Evolutionary conservation across 345 rosid species (phyloP).

Genomic region (Acer negundo): DNA sequence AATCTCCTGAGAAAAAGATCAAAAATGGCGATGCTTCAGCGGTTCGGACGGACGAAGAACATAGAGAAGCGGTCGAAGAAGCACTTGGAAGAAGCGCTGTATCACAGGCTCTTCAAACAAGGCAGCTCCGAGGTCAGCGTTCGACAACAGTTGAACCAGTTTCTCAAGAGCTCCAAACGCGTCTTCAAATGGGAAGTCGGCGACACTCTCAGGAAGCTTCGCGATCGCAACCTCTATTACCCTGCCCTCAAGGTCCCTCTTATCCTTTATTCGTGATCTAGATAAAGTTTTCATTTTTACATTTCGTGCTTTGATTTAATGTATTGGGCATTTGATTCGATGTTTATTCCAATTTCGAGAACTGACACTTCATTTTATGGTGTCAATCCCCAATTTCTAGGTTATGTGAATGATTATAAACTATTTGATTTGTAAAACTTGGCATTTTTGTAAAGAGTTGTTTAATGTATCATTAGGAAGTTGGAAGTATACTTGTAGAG

Average conservation of each 20-base stretch:
- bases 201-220: slow-evolving; percentile 81
- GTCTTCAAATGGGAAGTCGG: slow-evolving; percentile 98
- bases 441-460: not conserved
- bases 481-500: not conserved
- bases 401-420: not conserved
- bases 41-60: slow-evolving; percentile 66
- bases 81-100: slow-evolving; percentile 87
- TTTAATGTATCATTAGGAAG: not conserved
- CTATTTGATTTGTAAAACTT: not conserved
- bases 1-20: not conserved
- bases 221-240: slow-evolving; percentile 63
- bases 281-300: not conserved
- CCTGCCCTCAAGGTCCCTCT: slow-evolving; percentile 83
- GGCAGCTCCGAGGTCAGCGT: slow-evolving; percentile 72
- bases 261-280: not conserved
- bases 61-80: slow-evolving; percentile 70
- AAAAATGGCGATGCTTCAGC: slow-evolving; percentile 59
- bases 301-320: not conserved
- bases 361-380: not conserved
- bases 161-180: slow-evolving; percentile 81
- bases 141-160: slow-evolving; percentile 68
- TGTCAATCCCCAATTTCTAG: not conserved
- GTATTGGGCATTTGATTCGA: not conserved
- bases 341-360: not conserved
- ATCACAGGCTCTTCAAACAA: slow-evolving; percentile 63